Evolutionary conservation across 495 filamentous ascomycete genomes (phyloP), one percentile per base, ranked within the genome.

Genomic region (Lophiotrema nucula): DNA sequence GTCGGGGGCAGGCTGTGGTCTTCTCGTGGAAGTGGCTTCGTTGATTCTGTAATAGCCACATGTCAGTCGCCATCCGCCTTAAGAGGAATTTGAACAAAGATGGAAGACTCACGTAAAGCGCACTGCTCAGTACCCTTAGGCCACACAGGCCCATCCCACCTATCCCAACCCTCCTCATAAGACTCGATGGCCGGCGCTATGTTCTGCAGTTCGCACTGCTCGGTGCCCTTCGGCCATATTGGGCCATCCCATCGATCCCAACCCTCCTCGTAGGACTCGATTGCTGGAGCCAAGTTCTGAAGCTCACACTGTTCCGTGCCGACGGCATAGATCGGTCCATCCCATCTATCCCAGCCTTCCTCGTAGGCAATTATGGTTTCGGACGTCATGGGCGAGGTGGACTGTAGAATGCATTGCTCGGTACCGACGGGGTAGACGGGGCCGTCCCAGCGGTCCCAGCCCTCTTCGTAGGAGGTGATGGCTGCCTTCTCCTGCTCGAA

Each of bases 171-270:
- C n/a, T 52, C 56, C 45, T 59, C 56, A 18, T 52, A 59, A 12
- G 31, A 26, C 24, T 5, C 22, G 11, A 58, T 44, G 13, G 23
- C 33, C 11, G 46, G 35, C 37, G 50, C 38, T 21, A 43, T 43
- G 4, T 18, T n/a, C 16, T 53, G 49, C 13, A 53, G 21, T 2
- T 26, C 4, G 37, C 49, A 53, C 42, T 56, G 53, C 24, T 43
- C 43, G 2, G 41, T 47, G 11, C 53, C 53, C 8, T 23, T 16
- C 11, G 53, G 41, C 41, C 43, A 56, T 4, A 56, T 26, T 12
- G 53, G 53, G n/a, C 53, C 56, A 39, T 59, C 56, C 23, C 28
- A 59, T 18, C 18, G 16, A 31, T 59, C 56, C 56, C 47, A 59
- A n/a, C 22, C 25, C 21, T 52, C 56, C 35, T 59, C 56, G 21